phyloP scores from a whole-genome alignment of 148 eudicot genomes.

The Heliosperma pusillum region DNA sequence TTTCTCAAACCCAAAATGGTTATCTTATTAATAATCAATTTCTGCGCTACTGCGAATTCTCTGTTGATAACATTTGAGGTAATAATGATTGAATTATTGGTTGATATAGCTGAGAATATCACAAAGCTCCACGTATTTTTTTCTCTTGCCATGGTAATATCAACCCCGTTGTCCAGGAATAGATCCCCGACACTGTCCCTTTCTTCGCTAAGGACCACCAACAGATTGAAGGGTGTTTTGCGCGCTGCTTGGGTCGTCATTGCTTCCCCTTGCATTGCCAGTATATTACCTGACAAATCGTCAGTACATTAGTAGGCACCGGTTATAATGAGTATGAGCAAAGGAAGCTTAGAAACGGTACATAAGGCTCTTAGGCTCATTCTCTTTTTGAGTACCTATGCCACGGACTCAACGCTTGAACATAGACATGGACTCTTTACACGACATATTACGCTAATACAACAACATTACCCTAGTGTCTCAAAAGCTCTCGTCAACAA shows the following conservation, averaged over 20 bases:
- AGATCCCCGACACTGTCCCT: conserved; percentile 49
- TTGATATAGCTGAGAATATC: conserved; percentile 33
- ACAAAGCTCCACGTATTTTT: conserved; percentile 56
- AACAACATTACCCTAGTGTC: too few relatives aligned
- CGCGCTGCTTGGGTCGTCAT: conserved; percentile 69
- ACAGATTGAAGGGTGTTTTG: conserved; percentile 48
- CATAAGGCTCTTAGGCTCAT: too few relatives aligned
- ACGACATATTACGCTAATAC: too few relatives aligned
- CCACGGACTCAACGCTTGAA: too few relatives aligned
- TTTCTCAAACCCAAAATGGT: conserved; percentile 53
- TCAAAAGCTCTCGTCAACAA: too few relatives aligned
- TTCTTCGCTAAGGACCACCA: conserved; percentile 42
- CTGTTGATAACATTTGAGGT: conserved; percentile 53
- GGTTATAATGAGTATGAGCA: neutral
- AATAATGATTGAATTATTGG: conserved; percentile 25
- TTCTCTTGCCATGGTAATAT: conserved; percentile 39
- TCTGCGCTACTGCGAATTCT: conserved; percentile 47
- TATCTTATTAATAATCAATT: conserved; percentile 50
- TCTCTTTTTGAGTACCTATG: too few relatives aligned
- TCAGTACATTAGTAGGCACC: neutral
- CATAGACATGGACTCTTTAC: too few relatives aligned
- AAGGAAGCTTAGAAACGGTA: neutral
- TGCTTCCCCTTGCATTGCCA: conserved; percentile 68
- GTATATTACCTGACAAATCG: conserved; percentile 49
- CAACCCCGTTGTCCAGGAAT: conserved; percentile 70